Evolutionary conservation across 2,329 filamentous ascomycete genomes (phyloP).

Genomic region (Colletotrichum kahawae): DNA sequence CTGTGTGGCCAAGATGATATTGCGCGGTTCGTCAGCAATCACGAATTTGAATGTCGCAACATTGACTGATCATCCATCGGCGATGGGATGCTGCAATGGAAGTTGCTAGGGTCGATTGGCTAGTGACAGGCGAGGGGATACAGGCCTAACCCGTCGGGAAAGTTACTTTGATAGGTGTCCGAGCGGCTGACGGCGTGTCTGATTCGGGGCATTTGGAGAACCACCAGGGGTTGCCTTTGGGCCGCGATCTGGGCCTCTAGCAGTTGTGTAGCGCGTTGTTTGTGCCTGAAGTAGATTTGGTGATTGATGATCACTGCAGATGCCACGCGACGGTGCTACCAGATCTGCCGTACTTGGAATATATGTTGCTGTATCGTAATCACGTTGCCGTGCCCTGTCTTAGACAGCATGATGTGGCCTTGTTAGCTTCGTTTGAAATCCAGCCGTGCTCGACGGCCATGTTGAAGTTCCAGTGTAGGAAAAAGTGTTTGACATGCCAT

Average conservation of each 20-base stretch:
- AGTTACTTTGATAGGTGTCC: not conserved
- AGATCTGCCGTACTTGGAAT: not conserved
- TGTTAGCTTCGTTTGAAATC: not conserved
- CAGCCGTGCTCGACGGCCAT: not conserved
- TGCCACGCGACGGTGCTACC: constrained; percentile 3
- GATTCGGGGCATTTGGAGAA: not conserved
- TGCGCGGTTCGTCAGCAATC: not conserved
- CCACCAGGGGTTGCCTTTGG: not conserved
- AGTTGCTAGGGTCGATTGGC: not conserved
- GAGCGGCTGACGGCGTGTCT: not conserved
- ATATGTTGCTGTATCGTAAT: not conserved
- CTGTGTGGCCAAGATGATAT: not conserved
- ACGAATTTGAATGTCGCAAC: not conserved
- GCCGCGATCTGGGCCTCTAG: not conserved
- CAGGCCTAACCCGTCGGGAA: not conserved
- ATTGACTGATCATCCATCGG: not conserved
- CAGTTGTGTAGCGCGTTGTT: not conserved
- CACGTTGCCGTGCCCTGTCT: not conserved
- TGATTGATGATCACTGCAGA: not conserved
- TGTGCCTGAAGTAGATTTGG: not conserved
- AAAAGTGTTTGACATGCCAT: not conserved
- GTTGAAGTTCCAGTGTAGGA: not conserved
- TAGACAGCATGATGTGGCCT: not conserved
- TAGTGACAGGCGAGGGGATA: not conserved
- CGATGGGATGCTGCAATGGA: not conserved